Base-by-base conservation (phyloP, 2,329 filamentous ascomycete genomes). In the Alternaria ventricosa region DNA sequence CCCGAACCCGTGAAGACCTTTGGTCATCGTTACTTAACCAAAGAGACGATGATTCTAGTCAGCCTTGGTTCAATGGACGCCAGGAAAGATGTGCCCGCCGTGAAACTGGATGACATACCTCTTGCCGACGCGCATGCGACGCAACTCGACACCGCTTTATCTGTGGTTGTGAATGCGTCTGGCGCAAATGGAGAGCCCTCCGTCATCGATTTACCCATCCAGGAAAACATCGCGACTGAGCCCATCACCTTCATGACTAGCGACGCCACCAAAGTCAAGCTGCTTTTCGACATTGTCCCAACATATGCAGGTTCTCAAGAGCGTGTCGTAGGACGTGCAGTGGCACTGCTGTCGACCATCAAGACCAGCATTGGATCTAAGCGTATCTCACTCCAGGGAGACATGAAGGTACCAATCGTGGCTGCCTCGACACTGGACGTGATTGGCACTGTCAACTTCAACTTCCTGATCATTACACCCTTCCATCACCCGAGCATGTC, bases 41-140 rank as follows among this genome's bases (percentile, higher is more conserved):
- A 96, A 55, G 90, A 97, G 73, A 92, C 92, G 66, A 90, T 99
- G 84, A 88, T 99, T 5, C 85, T 98, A 53, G 94, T 99, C 72
- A 97, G 93, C 74, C 84, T 99, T 9, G 96, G 96, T 0, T 95
- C 93, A 0, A 97, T 97, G 92, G 96, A 99, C 76, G 92, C 92
- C 82, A 89, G 94, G 58, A 97, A 96, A 81, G 87, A 88, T 33
- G 83, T 90, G 6, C 88, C 93, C 49, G 90, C 95, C 0, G 94
- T 99, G 49, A 92, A 89, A 68, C 86, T 99, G 22, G 96, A 98
- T 70, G 90, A 89, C 25, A 96, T 98, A 56, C 94, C 95, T 0
- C 86, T 98, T 56, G 88, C 90, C 0, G 91, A 96, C 77, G 96
- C 94, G 0, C 95, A 98, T 78, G 90, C 91, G 5, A 98, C 96